Percentiles rank a stretch among this genome's conserved stretches.
Evolutionary conservation across 2,329 filamentous ascomycete species (phyloP).

Genomic region (Fusarium miscanthi): DNA sequence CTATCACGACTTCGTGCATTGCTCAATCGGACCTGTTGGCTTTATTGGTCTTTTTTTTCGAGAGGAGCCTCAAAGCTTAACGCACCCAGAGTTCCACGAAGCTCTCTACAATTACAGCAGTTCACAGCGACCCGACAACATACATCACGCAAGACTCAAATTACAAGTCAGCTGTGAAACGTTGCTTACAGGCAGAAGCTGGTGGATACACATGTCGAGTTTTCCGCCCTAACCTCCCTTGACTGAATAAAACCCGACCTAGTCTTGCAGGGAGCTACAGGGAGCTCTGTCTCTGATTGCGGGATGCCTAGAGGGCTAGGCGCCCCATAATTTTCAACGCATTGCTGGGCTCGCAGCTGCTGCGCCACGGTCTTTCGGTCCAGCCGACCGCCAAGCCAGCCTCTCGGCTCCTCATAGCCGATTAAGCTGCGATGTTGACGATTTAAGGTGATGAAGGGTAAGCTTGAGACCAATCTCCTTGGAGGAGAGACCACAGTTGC

Average conservation of each 20-base stretch:
- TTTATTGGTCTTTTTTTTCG: slow-evolving; percentile 9
- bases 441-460: slow-evolving; percentile 35
- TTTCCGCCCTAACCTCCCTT: slow-evolving; percentile 38
- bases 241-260: slow-evolving; percentile 21
- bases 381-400: slow-evolving; percentile 47
- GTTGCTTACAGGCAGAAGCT: slow-evolving; percentile 31
- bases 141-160: not conserved
- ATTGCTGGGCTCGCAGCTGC: slow-evolving; percentile 42
- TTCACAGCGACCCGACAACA: not conserved
- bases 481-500: slow-evolving; percentile 23
- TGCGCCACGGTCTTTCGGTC: slow-evolving; percentile 46
- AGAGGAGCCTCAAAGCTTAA: not conserved
- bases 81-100: not conserved
- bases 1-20: slow-evolving; percentile 41
- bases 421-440: slow-evolving; percentile 39
- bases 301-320: slow-evolving; percentile 40
- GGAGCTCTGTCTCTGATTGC: slow-evolving; percentile 37
- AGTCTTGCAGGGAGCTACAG: slow-evolving; percentile 41
- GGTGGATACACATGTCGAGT: slow-evolving; percentile 35
- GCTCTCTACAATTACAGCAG: not conserved
- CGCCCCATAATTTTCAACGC: slow-evolving; percentile 44
- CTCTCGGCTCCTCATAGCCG: slow-evolving; percentile 48
- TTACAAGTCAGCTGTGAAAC: slow-evolving; percentile 16
- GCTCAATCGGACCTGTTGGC: slow-evolving; percentile 5
- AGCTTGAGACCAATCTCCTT: slow-evolving; percentile 35